A percentile compares a stretch with the other conserved stretches of the same genome.
phyloP scores from a whole-genome alignment of 805 yeast species.

The Zygoascus flipseniorum region DNA sequence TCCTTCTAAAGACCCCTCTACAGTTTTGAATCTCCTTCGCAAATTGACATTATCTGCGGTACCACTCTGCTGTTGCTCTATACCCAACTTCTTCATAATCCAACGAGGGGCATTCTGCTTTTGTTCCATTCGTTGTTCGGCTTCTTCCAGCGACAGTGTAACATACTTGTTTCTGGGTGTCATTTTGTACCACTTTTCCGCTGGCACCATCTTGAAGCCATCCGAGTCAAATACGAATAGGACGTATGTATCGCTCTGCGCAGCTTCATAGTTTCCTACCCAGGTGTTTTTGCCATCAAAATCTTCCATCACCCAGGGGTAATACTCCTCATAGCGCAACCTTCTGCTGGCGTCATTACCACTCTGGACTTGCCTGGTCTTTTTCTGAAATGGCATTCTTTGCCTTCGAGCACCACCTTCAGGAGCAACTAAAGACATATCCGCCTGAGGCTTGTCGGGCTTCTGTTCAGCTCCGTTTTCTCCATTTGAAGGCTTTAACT shows the following conservation, averaged over 20 bases:
- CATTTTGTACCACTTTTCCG: constrained; percentile 87
- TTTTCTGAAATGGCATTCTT: constrained; percentile 55
- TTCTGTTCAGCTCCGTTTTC: background rate
- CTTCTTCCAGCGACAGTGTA: constrained; percentile 90
- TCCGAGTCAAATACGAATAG: constrained; percentile 75
- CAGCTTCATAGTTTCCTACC: constrained; percentile 95
- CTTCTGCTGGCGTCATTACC: constrained; percentile 77
- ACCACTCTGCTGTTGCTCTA: constrained; percentile 41
- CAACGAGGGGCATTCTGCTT: constrained; percentile 76
- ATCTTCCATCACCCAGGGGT: constrained; percentile 98
- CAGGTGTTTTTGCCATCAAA: constrained; percentile 89
- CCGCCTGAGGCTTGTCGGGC: constrained; percentile 28
- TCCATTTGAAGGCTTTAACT: background rate
- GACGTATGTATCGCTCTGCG: constrained; percentile 77
- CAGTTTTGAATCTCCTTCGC: constrained; percentile 39
- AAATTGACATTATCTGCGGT: constrained; percentile 41
- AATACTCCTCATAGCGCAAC: constrained; percentile 88
- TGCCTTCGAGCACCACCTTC: constrained; percentile 80
- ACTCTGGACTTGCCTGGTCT: constrained; percentile 74
- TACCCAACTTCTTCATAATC: constrained; percentile 86
- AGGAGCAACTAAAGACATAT: constrained; percentile 61
- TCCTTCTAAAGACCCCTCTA: constrained; percentile 32
- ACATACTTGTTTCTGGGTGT: constrained; percentile 91
- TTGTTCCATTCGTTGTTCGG: constrained; percentile 88
- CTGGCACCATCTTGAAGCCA: constrained; percentile 90